Evolutionary conservation across 73 alveolate genomes (phyloP).

Genomic region (Durusdinium trenchii): DNA sequence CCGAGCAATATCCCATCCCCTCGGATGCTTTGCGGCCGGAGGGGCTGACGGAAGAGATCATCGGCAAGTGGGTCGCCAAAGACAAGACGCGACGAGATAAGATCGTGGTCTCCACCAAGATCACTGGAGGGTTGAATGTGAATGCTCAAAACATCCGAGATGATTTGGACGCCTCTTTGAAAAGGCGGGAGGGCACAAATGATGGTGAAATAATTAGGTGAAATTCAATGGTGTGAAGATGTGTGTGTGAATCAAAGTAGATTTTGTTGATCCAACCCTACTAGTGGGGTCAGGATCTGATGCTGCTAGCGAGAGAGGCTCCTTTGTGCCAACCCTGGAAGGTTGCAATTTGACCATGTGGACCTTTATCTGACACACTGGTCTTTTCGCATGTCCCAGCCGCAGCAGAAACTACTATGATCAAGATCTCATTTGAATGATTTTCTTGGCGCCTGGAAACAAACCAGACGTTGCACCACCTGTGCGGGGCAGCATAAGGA

Average conservation of each 20-base stretch:
- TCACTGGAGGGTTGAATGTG: slow-evolving; percentile 78
- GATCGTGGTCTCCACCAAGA: slow-evolving; percentile 76
- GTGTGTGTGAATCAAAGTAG: neutral
- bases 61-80: slow-evolving; percentile 76
- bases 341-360: slow-evolving; percentile 55
- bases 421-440: too few relatives aligned
- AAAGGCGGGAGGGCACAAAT: neutral
- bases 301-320: neutral
- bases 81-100: slow-evolving; percentile 41
- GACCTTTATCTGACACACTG: slow-evolving; percentile 78
- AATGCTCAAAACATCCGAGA: slow-evolving; percentile 58
- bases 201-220: neutral
- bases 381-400: slow-evolving; percentile 79
- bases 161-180: slow-evolving; percentile 63
- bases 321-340: neutral
- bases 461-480: too few relatives aligned
- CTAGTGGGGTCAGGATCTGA: neutral
- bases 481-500: too few relatives aligned
- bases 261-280: neutral
- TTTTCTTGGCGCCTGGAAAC: too few relatives aligned
- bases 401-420: too few relatives aligned
- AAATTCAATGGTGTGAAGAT: neutral
- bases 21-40: slow-evolving; percentile 65
- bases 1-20: slow-evolving; percentile 88
- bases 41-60: slow-evolving; percentile 69